Evolutionary conservation across 2,329 filamentous ascomycete genomes (phyloP).

Genomic region (Diaporthe batatas): DNA sequence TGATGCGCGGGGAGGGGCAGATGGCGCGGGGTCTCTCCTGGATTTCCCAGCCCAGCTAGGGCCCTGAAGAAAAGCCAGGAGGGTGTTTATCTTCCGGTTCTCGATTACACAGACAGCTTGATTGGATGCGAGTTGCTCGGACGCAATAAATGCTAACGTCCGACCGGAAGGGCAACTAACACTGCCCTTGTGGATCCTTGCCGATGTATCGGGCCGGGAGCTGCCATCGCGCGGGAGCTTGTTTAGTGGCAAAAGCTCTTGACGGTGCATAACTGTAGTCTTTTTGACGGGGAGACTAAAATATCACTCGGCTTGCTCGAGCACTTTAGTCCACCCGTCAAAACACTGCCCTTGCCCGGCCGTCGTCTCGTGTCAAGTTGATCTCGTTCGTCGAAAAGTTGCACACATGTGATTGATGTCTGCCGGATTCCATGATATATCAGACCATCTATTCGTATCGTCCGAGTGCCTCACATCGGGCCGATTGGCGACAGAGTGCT

Average conservation of each 20-base stretch:
- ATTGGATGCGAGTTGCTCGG: background rate
- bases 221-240: background rate
- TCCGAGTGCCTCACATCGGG: background rate
- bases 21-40: background rate
- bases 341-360: too few species aligned
- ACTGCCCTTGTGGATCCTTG: too few species aligned
- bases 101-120: background rate
- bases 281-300: background rate
- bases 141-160: background rate
- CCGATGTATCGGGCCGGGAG: background rate
- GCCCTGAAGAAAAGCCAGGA: background rate
- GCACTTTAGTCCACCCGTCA: background rate
- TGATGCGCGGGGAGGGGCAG: background rate
- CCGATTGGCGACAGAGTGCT: conserved; percentile 3
- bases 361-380: background rate
- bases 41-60: background rate
- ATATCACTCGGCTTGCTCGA: background rate
- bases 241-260: background rate
- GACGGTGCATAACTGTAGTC: background rate
- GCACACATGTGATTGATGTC: too few species aligned
- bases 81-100: too few species aligned
- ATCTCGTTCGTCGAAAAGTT: background rate
- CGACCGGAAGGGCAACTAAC: background rate
- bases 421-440: background rate
- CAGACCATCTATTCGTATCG: background rate